Base-by-base conservation (phyloP, 805 yeast species). In the Saccharomycopsis fibuligera region DNA sequence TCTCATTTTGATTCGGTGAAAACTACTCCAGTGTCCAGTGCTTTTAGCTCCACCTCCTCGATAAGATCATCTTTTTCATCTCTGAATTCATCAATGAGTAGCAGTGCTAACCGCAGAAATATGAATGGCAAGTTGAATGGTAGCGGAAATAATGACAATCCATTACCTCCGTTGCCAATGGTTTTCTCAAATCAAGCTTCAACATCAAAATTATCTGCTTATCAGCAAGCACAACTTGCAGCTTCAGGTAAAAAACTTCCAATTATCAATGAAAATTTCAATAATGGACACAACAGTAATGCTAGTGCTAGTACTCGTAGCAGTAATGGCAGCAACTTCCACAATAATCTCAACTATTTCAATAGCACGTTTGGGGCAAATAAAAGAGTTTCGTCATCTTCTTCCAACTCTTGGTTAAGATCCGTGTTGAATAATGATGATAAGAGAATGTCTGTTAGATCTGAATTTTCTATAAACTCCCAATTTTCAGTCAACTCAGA, bases 141-240 rank as follows among this genome's bases (percentile, higher is more conserved):
- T n/a, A n/a, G n/a, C n/a, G n/a, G n/a, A n/a, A n/a, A n/a, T n/a
- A 43, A 35, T 22, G 35, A 35, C 16, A 27, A 41, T 10, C 16
- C 27, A n/a, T 41, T 47, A 21, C 54, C 54, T 37, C 35, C 48
- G 14, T 33, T 50, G 27, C 45, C 43, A 27, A 35, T 44, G 47
- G 49, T 24, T 14, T 41, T 45, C 27, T n/a, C 49, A 3, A 40
- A 35, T n/a, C 53, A 51, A 22, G 31, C 37, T 14, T 30, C 50
- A 6, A 17, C 44, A 3, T 17, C 52, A 8, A 48, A 49, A 33
- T 35, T 52, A 25, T 41, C 48, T 27, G 53, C 53, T 8, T 52
- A 52, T 47, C 55, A 52, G 33, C 55, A 52, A 24, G 55, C 55
- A 10, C 55, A 52, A 31, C 33, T 52, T 12, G 47, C 47, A 16